Base-by-base conservation (phyloP, 2,329 filamentous ascomycete species). In the Talaromyces atroroseus region DNA sequence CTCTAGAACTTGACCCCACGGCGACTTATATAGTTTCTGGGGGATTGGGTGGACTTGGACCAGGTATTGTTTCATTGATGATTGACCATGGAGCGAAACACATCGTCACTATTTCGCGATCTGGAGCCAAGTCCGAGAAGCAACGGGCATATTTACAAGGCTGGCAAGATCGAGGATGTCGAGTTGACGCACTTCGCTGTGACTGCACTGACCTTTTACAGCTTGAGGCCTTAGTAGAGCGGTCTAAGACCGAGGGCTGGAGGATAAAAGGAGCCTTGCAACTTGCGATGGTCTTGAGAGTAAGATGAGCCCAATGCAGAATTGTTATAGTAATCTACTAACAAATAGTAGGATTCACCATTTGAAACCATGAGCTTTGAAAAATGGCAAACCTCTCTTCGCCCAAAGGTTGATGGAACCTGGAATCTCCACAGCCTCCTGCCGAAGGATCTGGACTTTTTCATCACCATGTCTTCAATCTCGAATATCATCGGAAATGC, bases 401-500 rank as follows among this genome's bases (percentile, higher is more conserved):
- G 24, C 0, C 46, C 54, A 1, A 56, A 56, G 23, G 18, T 56
- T 21, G 12, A 45, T 4, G 38, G 54, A 21, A 21, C 46, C 2
- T 8, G 7, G 47, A 56, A 26, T 16, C 24, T 56, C 3, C 54
- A 56, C 40, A 29, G 11, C 5, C 20, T 47, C 21, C 12, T 24
- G 40, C 5, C 49, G 14, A 18, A 11, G 14, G 11, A n/a, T 40
- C 52, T 68, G 6, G 72, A 75, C 58, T 76, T 75, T 57, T 75
- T 77, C 61, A 54, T 75, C 49, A 65, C 72, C 56, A 62, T 74
- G 5, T 72, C 69, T 0, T 76, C 74, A 2, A 63, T 71, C 2
- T 70, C 71, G 49, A 71, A 71, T 1, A 60, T 79, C 4, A 63
- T 78, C 2, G 78, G 78, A 3, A 78, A 78, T 49, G 60, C 71